phyloP scores from a whole-genome alignment of 2,329 filamentous ascomycete genomes.

The Monosporascus sp. region DNA sequence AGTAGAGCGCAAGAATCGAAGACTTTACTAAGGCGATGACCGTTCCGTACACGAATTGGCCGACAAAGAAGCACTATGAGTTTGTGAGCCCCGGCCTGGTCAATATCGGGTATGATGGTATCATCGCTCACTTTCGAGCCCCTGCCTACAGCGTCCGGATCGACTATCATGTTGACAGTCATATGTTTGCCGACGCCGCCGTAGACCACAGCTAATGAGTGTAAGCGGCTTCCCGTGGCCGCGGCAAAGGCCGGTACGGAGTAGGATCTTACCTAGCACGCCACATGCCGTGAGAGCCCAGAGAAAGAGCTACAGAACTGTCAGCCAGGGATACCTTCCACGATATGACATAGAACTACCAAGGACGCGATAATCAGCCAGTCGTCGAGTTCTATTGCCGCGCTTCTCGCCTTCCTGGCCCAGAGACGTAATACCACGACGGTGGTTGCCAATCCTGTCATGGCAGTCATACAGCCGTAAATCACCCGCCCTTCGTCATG shows the following conservation, averaged over 20 bases:
- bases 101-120: background rate
- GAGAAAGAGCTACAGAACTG: background rate
- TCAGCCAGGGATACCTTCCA: background rate
- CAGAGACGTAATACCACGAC: background rate
- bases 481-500: background rate
- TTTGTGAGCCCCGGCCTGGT: background rate
- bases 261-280: background rate
- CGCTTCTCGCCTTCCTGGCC: background rate
- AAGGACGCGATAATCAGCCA: background rate
- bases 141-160: background rate
- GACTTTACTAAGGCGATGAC: background rate
- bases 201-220: background rate
- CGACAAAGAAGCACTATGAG: background rate
- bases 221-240: background rate
- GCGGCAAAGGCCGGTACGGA: background rate
- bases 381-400: background rate
- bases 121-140: background rate
- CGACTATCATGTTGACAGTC: background rate
- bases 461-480: background rate
- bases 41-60: background rate
- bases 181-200: background rate
- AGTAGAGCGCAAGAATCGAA: background rate
- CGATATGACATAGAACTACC: background rate
- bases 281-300: background rate
- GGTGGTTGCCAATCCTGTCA: background rate